These are phyloP conservation scores for Phaeosphaeriaceae sp. DNA, from an alignment of 2,329 filamentous ascomycete species.

Conservation along the genomic window DNA sequence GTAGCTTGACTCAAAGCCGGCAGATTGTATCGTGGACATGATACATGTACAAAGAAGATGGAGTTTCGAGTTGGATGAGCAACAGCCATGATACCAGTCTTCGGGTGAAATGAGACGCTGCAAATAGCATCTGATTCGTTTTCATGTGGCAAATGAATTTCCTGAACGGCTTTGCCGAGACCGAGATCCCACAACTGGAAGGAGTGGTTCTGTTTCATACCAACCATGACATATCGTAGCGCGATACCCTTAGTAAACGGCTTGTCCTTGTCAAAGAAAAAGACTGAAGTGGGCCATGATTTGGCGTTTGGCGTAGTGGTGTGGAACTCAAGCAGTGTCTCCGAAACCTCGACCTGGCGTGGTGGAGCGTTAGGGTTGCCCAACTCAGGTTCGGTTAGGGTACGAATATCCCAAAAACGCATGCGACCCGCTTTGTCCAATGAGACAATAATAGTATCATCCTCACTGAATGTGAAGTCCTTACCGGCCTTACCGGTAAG, in stretches of 20 bases:
- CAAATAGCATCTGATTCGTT: constrained; percentile 98
- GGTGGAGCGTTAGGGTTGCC: constrained; percentile 52
- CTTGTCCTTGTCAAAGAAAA: constrained; percentile 94
- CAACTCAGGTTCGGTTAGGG: constrained; percentile 64
- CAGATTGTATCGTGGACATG: constrained; percentile 89
- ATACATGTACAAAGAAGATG: constrained; percentile 95
- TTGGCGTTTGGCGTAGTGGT: constrained; percentile 90
- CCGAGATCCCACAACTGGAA: constrained; percentile 98
- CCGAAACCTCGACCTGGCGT: constrained; percentile 74
- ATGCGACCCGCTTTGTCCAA: constrained; percentile 95
- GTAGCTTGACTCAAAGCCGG: constrained; percentile 81
- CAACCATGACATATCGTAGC: constrained; percentile 92
- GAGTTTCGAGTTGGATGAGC: constrained; percentile 97
- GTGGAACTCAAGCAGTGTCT: constrained; percentile 83
- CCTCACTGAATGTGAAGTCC: constrained; percentile 96
- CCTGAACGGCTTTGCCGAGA: constrained; percentile 92
- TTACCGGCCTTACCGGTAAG: constrained; percentile 98
- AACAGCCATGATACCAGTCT: constrained; percentile 90
- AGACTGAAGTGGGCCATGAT: constrained; percentile 94
- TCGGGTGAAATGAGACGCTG: constrained; percentile 92
- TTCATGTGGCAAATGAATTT: constrained; percentile 93
- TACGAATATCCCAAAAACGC: constrained; percentile 97
- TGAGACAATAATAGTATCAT: constrained; percentile 92
- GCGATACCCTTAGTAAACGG: constrained; percentile 90
- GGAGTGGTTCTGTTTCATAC: constrained; percentile 98